phyloP scores from a whole-genome alignment of 2,329 filamentous ascomycete genomes.

The Arthroderma uncinatum region DNA sequence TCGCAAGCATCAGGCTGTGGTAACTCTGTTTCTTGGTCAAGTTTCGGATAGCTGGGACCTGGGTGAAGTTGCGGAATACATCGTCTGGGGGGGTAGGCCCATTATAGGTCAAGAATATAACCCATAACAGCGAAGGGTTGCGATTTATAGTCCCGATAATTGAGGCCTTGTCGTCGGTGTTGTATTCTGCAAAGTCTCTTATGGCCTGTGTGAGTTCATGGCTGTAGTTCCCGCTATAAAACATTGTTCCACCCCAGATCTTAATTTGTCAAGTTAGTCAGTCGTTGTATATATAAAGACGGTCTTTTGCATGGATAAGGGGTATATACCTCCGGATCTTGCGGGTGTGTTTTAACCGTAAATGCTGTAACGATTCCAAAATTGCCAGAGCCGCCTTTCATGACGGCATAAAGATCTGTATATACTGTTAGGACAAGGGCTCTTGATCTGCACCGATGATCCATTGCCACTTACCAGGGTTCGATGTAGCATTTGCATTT shows the following conservation, averaged over 20 bases:
- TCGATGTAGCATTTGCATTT: slow-evolving; percentile 20
- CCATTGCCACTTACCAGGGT: slow-evolving; percentile 19
- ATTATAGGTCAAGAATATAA: slow-evolving; percentile 54
- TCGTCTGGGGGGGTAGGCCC: slow-evolving; percentile 42
- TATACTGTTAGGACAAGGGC: background rate
- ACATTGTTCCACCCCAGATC: slow-evolving; percentile 40
- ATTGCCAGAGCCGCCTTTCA: slow-evolving; percentile 36
- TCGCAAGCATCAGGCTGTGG: slow-evolving; percentile 36
- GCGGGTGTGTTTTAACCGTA: slow-evolving; percentile 26
- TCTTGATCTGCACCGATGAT: slow-evolving; percentile 26
- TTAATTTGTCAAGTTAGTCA: slow-evolving; percentile 13
- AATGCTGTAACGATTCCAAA: slow-evolving; percentile 36
- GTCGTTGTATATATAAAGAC: background rate
- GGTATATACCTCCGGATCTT: slow-evolving; percentile 18
- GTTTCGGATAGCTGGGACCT: slow-evolving; percentile 36
- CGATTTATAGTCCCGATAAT: slow-evolving; percentile 44
- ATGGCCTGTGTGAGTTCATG: slow-evolving; percentile 25
- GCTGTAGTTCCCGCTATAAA: slow-evolving; percentile 31
- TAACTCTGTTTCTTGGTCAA: slow-evolving; percentile 40
- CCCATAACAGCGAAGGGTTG: slow-evolving; percentile 38
- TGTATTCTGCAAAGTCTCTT: slow-evolving; percentile 34
- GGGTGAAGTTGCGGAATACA: slow-evolving; percentile 48
- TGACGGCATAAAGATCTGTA: slow-evolving; percentile 29
- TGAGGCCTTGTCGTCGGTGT: slow-evolving; percentile 48
- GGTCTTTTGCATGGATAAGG: background rate